A percentile compares a stretch with the other conserved stretches of the same genome.
phyloP scores from a whole-genome alignment of 768 basidiomycete species.

The Pisolithus microcarpus region DNA sequence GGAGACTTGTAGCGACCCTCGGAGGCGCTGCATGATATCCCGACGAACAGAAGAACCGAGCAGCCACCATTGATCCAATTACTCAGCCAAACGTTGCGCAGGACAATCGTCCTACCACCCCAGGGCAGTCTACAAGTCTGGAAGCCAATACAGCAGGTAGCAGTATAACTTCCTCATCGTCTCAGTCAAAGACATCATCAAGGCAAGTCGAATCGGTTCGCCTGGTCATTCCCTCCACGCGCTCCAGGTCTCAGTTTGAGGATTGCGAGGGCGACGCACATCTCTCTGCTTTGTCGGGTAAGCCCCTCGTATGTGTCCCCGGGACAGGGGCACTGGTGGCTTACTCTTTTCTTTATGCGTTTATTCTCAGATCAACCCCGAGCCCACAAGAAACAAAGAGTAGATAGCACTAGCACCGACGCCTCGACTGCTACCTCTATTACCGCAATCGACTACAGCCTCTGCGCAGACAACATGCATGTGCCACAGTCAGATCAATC shows the following conservation, averaged over 20 bases:
- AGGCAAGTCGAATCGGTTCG: slow-evolving; percentile 20
- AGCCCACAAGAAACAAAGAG: slow-evolving; percentile 68
- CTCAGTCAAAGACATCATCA: slow-evolving; percentile 21
- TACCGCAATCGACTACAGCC: slow-evolving; percentile 14
- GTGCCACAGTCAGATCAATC: slow-evolving; percentile 44
- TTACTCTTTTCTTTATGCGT: neutral
- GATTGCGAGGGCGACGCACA: slow-evolving; percentile 33
- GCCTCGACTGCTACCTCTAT: slow-evolving; percentile 27
- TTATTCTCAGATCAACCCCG: slow-evolving; percentile 39
- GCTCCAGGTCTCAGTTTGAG: slow-evolving; percentile 57
- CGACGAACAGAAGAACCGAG: slow-evolving; percentile 12
- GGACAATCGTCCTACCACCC: slow-evolving; percentile 42
- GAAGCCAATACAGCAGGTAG: slow-evolving; percentile 32
- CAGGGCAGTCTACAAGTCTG: slow-evolving; percentile 41
- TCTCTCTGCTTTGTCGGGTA: slow-evolving; percentile 21
- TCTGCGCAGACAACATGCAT: slow-evolving; percentile 40
- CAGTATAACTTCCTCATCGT: slow-evolving; percentile 21
- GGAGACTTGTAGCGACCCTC: slow-evolving; percentile 19
- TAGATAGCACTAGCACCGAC: slow-evolving; percentile 34
- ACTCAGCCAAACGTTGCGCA: slow-evolving; percentile 48
- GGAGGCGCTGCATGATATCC: slow-evolving; percentile 21
- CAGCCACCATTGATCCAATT: slow-evolving; percentile 63
- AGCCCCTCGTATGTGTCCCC: neutral
- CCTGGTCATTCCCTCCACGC: slow-evolving; percentile 59
- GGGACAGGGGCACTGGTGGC: slow-evolving; percentile 5